These are phyloP conservation scores for Thielaviopsis cerberus DNA, from an alignment of 2,329 filamentous ascomycete species.

Conservation along the genomic window DNA sequence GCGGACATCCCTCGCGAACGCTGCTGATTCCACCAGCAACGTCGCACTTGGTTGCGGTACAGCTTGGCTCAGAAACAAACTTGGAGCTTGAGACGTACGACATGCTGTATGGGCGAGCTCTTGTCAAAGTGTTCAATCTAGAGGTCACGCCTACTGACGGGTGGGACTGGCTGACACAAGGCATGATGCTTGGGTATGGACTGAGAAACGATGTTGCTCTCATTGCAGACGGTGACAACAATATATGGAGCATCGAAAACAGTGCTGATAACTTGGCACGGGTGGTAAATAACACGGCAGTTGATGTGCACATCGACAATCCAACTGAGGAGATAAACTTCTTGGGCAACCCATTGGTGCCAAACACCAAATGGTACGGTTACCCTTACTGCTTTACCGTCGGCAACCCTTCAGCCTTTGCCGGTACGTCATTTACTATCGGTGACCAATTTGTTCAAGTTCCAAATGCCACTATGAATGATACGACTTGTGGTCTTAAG, in stretches of 20 bases:
- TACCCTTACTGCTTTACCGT: conserved; percentile 43
- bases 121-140: conserved; percentile 26
- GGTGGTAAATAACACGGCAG: conserved; percentile 23
- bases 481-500: conserved; percentile 20
- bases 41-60: conserved; percentile 22
- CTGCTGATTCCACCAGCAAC: conserved; percentile 20
- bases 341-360: conserved; percentile 19
- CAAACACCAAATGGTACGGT: conserved; percentile 27
- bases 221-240: conserved; percentile 26
- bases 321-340: conserved; percentile 49
- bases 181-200: conserved; percentile 23
- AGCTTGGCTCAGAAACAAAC: conserved; percentile 23
- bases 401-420: conserved; percentile 15
- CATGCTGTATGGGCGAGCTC: conserved; percentile 20
- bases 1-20: conserved; percentile 23
- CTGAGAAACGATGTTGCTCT: conserved; percentile 46
- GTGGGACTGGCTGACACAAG: conserved; percentile 23
- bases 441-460: conserved; percentile 23
- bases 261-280: conserved; percentile 35
- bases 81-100: conserved; percentile 21
- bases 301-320: conserved; percentile 39
- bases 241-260: conserved; percentile 32
- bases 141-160: conserved; percentile 19
- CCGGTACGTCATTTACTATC: conserved; percentile 17
- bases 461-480: conserved; percentile 20